Evolutionary conservation across 1,284 basidiomycete species (phyloP), one percentile per base, ranked within the genome.

Genomic region (Phellopilus nigrolimitatus): DNA sequence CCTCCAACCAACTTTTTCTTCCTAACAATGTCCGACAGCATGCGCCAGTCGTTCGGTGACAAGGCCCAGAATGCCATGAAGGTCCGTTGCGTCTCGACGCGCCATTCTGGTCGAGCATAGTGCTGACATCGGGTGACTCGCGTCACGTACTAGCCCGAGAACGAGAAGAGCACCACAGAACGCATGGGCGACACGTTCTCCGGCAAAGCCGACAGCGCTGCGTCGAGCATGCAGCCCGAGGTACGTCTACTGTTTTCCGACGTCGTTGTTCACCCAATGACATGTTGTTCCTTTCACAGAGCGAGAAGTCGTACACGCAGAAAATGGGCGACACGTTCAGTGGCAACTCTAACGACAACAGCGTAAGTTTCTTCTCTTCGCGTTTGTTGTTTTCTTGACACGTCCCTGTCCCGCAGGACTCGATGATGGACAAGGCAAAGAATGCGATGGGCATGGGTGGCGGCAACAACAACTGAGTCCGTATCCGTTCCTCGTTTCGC

Each of bases 11-110:
- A 4, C 8, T 19, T 19, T 12, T 40, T 24, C 43, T 15, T n/a
- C n/a, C n/a, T n/a, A n/a, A n/a, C n/a, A 15, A 53, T 53, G 52
- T 57, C 55, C 31, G 56, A 60, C 53, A 49, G 30, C 17, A 54
- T 54, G 48, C 75, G 76, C 56, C 74, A 79, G 70, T 73, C 70
- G 51, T 66, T 78, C 64, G 74, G 74, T 60, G 74, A 78, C 69
- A 79, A 78, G 66, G 71, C 68, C 42, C 57, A 60, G 25, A 60
- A 72, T 60, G 66, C 72, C 38, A 10, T 75, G 52, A 76, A 77
- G 71, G 74, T 74, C 38, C 19, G 40, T 51, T 22, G 17, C 31
- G 8, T 30, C 15, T 7, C 19, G 43, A 17, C 43, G n/a, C 15
- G 4, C 21, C 37, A 25, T 25, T 24, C 4, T 39, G 22, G 31